Percentiles rank a stretch among this genome's conserved stretches.
Conservation (phyloP, 2,329 filamentous ascomycete genomes). For the Cercospora janseana region DNA sequence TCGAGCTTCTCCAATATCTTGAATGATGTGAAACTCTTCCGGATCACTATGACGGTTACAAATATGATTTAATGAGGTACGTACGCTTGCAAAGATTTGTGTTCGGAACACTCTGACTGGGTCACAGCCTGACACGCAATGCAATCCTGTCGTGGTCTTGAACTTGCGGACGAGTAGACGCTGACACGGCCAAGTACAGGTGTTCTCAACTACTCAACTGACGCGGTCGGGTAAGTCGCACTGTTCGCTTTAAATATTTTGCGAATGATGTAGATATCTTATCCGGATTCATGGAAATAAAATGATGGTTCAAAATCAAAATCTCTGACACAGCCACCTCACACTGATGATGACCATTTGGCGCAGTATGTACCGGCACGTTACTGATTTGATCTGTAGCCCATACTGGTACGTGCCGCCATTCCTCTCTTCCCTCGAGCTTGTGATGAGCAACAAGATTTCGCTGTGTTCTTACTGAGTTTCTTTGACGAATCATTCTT, state of each 20-base stretch:
- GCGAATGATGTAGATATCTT: constrained; percentile 25
- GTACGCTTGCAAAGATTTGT: no score
- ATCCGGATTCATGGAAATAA: constrained; percentile 21
- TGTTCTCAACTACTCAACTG: no score
- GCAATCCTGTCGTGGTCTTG: no score
- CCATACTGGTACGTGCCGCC: not conserved
- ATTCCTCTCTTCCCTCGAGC: not conserved
- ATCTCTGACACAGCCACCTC: constrained; percentile 25
- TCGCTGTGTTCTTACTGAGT: constrained; percentile 66
- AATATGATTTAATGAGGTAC: constrained; percentile 11
- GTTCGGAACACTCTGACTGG: no score
- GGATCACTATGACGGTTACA: constrained; percentile 5
- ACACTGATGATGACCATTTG: not conserved
- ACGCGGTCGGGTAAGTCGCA: constrained; percentile 20
- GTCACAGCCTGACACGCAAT: no score
- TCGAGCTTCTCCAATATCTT: not conserved
- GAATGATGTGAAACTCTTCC: constrained; percentile 1
- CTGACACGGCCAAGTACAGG: no score
- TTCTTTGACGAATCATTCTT: constrained; percentile 20
- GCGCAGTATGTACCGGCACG: not conserved
- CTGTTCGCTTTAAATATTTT: not conserved
- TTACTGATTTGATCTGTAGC: not conserved
- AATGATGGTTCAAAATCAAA: constrained; percentile 31
- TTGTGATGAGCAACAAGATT: constrained; percentile 57
- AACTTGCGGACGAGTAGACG: no score